A percentile compares a stretch with the other conserved stretches of the same genome.
phyloP scores from a whole-genome alignment of 169 alveolate genomes.

The Theileria luwenshuni region DNA sequence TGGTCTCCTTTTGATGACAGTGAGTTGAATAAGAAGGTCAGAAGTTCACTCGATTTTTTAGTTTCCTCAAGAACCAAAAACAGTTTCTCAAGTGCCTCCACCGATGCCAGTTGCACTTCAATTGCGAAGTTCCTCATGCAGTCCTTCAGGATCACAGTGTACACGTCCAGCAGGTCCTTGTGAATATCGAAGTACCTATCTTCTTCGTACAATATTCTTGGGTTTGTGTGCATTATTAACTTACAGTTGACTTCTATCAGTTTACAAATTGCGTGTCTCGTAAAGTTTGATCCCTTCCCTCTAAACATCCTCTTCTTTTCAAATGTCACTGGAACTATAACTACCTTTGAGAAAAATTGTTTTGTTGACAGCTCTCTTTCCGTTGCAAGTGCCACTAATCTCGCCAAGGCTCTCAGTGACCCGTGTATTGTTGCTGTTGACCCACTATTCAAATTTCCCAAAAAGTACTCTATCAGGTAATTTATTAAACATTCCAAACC shows the following conservation, averaged over 20 bases:
- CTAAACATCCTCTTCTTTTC: constrained; percentile 47
- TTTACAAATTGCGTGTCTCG: constrained; percentile 50
- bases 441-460: constrained; percentile 5
- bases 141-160: constrained; percentile 43
- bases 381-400: constrained; percentile 15
- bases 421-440: constrained; percentile 47
- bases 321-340: constrained; percentile 38
- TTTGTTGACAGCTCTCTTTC: constrained; percentile 4
- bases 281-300: constrained; percentile 23
- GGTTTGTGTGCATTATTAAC: not conserved
- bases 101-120: constrained; percentile 59
- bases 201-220: not conserved
- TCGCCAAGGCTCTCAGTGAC: constrained; percentile 39
- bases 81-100: constrained; percentile 30
- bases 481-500: not conserved
- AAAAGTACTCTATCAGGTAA: not conserved
- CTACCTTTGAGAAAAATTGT: constrained; percentile 18
- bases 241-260: constrained; percentile 30
- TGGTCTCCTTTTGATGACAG: constrained; percentile 22
- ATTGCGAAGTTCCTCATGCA: constrained; percentile 41
- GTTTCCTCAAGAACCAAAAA: not conserved
- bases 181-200: constrained; percentile 6
- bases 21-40: constrained; percentile 16
- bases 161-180: constrained; percentile 7
- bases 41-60: not conserved